Percentiles rank a stretch among this genome's conserved stretches.
Evolutionary conservation across 495 filamentous ascomycete genomes (phyloP).

Genomic region (Penicillium goetzii): DNA sequence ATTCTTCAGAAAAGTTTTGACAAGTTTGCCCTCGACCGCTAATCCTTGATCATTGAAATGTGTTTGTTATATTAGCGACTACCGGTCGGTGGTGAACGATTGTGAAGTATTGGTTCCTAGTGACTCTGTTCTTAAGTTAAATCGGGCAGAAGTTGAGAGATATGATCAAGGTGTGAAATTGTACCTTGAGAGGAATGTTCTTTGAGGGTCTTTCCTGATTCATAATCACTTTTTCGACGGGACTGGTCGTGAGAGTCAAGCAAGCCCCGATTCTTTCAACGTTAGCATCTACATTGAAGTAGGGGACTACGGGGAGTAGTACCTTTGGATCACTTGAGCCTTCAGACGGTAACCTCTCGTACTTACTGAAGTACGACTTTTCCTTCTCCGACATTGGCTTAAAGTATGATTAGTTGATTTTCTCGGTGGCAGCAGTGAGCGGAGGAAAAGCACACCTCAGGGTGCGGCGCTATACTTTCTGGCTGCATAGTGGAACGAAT

Average conservation of each 20-base stretch:
- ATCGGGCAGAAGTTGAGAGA: background rate
- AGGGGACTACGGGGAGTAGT: background rate
- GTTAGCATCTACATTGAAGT: background rate
- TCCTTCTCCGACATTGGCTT: conserved; percentile 4
- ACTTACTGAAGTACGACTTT: background rate
- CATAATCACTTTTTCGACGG: background rate
- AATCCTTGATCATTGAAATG: background rate
- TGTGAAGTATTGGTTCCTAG: background rate
- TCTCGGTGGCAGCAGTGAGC: background rate
- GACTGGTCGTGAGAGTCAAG: background rate
- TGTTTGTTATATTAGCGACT: background rate
- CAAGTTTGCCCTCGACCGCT: background rate
- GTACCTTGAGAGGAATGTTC: background rate
- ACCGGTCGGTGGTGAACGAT: background rate
- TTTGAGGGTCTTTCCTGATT: background rate
- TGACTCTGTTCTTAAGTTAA: background rate
- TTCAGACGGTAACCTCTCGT: conserved; percentile 3
- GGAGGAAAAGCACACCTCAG: background rate
- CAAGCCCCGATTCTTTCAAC: background rate
- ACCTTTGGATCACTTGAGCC: conserved; percentile 3
- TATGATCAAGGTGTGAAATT: background rate
- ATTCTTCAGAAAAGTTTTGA: background rate
- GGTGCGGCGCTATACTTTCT: background rate
- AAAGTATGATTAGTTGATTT: background rate
- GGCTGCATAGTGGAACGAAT: background rate